Conservation (phyloP, 441 rosid species). For the Geranium incanum region DNA sequence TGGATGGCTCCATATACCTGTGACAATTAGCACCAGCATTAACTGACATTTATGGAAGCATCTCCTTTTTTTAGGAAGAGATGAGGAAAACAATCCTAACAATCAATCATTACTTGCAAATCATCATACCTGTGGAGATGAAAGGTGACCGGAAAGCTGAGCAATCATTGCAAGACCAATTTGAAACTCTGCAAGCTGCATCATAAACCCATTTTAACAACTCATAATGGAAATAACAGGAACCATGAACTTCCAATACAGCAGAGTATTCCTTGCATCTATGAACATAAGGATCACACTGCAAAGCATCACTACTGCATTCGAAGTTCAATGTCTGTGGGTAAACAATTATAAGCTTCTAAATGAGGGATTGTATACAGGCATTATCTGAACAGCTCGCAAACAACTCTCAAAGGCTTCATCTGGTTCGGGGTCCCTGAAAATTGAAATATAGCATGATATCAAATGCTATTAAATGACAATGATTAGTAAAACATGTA, state of each 20-base stretch:
- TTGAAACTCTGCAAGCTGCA: constrained; percentile 90
- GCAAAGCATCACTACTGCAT: constrained; percentile 10
- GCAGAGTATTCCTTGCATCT: constrained; percentile 7
- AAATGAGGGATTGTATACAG: constrained; percentile 41
- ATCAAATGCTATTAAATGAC: constrained; percentile 13
- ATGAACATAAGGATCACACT: constrained; percentile 6
- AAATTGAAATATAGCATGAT: constrained; percentile 20
- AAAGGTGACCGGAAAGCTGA: constrained; percentile 52
- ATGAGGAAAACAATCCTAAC: background rate
- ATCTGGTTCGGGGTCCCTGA: constrained; percentile 53
- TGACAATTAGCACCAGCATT: constrained; percentile 24
- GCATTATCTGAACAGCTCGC: constrained; percentile 79
- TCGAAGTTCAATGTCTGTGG: constrained; percentile 10
- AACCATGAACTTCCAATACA: constrained; percentile 5
- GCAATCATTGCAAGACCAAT: constrained; percentile 86
- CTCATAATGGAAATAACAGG: constrained; percentile 13
- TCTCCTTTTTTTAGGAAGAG: background rate
- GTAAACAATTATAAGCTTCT: constrained; percentile 8
- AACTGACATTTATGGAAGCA: constrained; percentile 1
- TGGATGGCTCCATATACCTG: constrained; percentile 83
- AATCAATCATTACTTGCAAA: constrained; percentile 14
- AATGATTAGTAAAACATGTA: constrained; percentile 9
- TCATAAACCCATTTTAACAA: constrained; percentile 16
- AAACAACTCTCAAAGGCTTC: constrained; percentile 92
- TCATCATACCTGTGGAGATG: constrained; percentile 70